phyloP scores from a whole-genome alignment of 2,329 filamentous ascomycete species.

The Sporothrix variecibatus region DNA sequence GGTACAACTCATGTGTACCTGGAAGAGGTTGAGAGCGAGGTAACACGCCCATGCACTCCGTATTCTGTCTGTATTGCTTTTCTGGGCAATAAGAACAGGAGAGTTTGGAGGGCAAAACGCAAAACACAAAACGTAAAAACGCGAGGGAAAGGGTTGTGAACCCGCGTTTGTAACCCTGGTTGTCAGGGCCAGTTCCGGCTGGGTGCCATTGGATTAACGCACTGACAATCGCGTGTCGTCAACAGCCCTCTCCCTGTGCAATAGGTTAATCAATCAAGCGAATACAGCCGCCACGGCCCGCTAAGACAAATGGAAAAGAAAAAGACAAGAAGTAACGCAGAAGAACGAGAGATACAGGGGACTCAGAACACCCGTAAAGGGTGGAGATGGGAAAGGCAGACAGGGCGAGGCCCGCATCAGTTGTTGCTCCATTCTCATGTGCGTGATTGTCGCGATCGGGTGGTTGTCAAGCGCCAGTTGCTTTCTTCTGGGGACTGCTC shows the following conservation, averaged over 20 bases:
- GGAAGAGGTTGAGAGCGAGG: not conserved
- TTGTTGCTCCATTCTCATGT: constrained; percentile 17
- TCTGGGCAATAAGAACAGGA: not conserved
- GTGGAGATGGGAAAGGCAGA: constrained; percentile 8
- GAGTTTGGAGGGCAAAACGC: not conserved
- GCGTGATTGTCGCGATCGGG: not conserved
- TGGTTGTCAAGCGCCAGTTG: not conserved
- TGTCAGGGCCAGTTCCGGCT: not conserved
- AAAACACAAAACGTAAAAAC: not conserved
- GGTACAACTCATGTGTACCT: constrained; percentile 10
- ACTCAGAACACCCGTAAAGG: not conserved
- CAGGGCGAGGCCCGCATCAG: not conserved
- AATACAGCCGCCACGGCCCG: constrained; percentile 4
- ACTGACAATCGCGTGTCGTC: constrained; percentile 16
- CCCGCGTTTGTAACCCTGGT: constrained; percentile 3
- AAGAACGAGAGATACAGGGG: not conserved
- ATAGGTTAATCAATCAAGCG: not conserved
- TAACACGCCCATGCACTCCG: not conserved
- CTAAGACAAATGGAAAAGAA: not conserved
- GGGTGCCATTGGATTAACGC: not conserved
- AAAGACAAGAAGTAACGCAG: not conserved
- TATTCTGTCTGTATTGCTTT: not conserved
- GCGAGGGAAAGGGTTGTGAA: not conserved
- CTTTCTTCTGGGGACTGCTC: not conserved
- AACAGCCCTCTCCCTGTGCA: not conserved